Evolutionary conservation across 805 yeast species (phyloP), one percentile per base, ranked within the genome.

Genomic region (Cyberlindnera saturnus): DNA sequence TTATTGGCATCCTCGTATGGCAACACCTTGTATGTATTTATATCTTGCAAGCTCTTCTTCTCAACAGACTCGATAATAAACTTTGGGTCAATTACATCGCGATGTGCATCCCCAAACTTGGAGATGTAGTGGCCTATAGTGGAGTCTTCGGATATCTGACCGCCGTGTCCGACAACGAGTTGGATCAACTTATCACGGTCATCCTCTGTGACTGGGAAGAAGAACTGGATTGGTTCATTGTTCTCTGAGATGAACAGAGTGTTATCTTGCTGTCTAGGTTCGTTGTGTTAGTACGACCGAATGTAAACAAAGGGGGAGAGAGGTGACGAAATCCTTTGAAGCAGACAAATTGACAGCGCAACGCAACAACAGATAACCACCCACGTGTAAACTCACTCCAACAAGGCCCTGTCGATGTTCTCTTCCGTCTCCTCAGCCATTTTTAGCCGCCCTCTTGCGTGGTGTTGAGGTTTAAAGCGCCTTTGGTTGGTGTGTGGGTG

Each of bases 71-170:
- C 59, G 13, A 18, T 45, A 16, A 58, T 42, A 17, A 55, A 51
- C 33, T 48, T 48, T 8, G 62, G 57, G 36, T 54, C 56, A 19
- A 48, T 43, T 2, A 43, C 48, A 26, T 48, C 46, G 15, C 51
- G 44, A 16, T 48, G 41, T 7, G 46, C 48, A 13, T 52, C 59
- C 7, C 44, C 44, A 33, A 28, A 47, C 18, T 46, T 47, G 9
- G 61, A 54, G 29, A 58, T 38, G 29, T 43, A 40, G 15, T 48
- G 42, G 20, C 47, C 58, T 11, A 31, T 33, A n/a, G 20, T 23
- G 7, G 43, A 32, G 15, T 48, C 46, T 10, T 46, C 50, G 3
- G 44, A 39, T 1, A 46, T 40, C 31, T 42, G 38, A 38, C 62
- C 62, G 30, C 61, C 61, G 37, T 52, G 42, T 8, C 40, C 32